Evolutionary conservation across 176 grass and related monocot species (phyloP).

Genomic region (Oryza brachyantha): DNA sequence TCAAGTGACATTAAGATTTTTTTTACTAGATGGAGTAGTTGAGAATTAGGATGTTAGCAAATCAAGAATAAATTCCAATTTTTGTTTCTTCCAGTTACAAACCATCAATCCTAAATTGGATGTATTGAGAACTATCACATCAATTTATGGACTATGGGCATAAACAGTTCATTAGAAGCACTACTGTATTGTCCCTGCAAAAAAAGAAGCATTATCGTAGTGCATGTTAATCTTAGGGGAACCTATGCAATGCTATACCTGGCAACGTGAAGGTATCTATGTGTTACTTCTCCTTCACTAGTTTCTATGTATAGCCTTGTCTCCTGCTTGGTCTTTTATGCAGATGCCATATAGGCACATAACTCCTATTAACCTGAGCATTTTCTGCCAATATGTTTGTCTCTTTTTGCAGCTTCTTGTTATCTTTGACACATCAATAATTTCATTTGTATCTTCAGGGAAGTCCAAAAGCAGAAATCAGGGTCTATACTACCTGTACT

Average conservation of each 20-base stretch:
- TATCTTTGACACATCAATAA: slow-evolving; percentile 17
- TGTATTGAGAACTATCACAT: not conserved
- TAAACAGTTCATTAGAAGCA: slow-evolving; percentile 20
- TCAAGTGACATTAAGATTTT: not conserved
- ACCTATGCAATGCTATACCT: slow-evolving; percentile 2
- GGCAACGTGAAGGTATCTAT: not conserved
- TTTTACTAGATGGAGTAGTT: not conserved
- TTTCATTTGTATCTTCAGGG: slow-evolving; percentile 52
- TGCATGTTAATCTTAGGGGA: not conserved
- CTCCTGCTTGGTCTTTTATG: slow-evolving; percentile 1
- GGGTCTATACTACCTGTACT: slow-evolving; percentile 80
- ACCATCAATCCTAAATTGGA: not conserved
- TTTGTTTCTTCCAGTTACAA: not conserved
- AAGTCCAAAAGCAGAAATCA: slow-evolving; percentile 67
- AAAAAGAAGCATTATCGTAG: not conserved
- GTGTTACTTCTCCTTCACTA: not conserved
- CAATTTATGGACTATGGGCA: not conserved
- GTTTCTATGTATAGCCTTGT: slow-evolving; percentile 18
- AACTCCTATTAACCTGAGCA: not conserved
- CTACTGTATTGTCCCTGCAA: not conserved
- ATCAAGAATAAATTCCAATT: not conserved
- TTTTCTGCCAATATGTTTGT: not conserved
- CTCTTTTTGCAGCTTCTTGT: slow-evolving; percentile 5
- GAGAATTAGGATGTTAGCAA: not conserved
- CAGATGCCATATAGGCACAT: slow-evolving; percentile 9